Percentiles rank a stretch among this genome's conserved stretches.
These are phyloP conservation scores for Whalleya microplaca DNA, from an alignment of 2,329 filamentous ascomycete genomes.

Conservation along the genomic window DNA sequence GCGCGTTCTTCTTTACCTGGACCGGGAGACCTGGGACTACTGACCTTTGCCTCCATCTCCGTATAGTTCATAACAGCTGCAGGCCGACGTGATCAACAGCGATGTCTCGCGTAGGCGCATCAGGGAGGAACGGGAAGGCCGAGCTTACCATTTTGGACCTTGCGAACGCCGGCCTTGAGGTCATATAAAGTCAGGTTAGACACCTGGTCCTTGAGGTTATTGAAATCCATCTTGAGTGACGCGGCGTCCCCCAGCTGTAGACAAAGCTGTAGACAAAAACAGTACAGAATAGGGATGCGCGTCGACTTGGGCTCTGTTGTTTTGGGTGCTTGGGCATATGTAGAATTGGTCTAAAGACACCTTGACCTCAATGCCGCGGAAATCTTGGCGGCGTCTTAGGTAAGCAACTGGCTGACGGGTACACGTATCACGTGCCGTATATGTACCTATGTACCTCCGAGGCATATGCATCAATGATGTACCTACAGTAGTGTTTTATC, in stretches of 20 bases:
- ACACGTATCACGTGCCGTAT: neutral
- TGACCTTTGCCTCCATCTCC: constrained; percentile 79
- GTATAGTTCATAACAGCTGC: constrained; percentile 98
- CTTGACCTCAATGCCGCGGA: neutral
- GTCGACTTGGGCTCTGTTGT: neutral
- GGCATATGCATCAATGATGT: too few relatives aligned
- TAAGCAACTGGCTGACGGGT: neutral
- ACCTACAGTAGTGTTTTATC: too few relatives aligned
- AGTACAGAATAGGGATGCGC: too few relatives aligned
- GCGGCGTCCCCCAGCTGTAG: constrained; percentile 7
- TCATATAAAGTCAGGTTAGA: constrained; percentile 94
- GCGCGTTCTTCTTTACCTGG: constrained; percentile 1
- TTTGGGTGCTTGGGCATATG: neutral
- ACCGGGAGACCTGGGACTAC: constrained; percentile 3
- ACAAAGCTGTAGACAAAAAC: neutral
- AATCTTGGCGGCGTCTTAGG: neutral
- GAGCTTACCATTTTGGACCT: constrained; percentile 86
- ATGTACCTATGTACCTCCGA: neutral
- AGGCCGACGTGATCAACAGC: constrained; percentile 7
- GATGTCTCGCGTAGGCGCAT: neutral
- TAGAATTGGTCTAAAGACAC: neutral
- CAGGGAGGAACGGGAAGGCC: neutral
- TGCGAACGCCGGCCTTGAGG: constrained; percentile 90
- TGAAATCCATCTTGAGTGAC: constrained; percentile 74
- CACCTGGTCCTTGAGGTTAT: constrained; percentile 82